Conservation (phyloP, 805 yeast genomes). For the Starmerella asiatica region DNA sequence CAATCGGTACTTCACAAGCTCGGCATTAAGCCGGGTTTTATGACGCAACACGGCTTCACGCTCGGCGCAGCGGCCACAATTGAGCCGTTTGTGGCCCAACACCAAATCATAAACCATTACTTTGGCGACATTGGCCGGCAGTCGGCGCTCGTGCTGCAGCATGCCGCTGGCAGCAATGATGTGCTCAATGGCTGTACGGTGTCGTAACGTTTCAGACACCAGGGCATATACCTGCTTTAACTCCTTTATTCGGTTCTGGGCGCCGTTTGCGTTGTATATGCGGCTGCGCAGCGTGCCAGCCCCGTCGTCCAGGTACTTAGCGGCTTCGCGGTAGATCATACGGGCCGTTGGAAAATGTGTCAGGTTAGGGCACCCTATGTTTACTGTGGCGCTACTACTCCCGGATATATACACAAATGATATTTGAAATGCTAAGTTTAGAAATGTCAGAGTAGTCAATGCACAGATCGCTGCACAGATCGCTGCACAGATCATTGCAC, state of each 20-base stretch:
- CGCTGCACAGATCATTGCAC: no score
- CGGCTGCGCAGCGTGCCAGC: conserved; percentile 27
- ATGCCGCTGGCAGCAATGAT: conserved; percentile 58
- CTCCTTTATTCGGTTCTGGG: conserved; percentile 25
- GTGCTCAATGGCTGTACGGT: conserved; percentile 46
- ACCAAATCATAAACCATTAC: conserved; percentile 71
- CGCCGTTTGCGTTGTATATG: conserved; percentile 19
- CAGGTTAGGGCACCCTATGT: background rate
- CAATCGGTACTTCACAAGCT: conserved; percentile 61
- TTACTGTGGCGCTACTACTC: no score
- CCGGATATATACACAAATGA: no score
- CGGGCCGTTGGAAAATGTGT: background rate
- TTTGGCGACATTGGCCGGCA: conserved; percentile 42
- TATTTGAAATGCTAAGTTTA: no score
- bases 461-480: no score
- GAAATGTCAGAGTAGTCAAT: no score
- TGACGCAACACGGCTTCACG: conserved; percentile 69
- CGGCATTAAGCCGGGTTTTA: conserved; percentile 71
- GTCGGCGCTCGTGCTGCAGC: conserved; percentile 35
- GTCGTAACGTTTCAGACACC: conserved; percentile 62
- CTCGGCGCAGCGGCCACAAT: conserved; percentile 75
- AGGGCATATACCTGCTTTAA: conserved; percentile 83
- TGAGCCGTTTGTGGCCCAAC: conserved; percentile 67
- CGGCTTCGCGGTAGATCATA: conserved; percentile 23
- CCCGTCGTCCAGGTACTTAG: conserved; percentile 21